Conservation (phyloP, 1,139 yeast genomes). For the Pneumocystis jirovecii region DNA sequence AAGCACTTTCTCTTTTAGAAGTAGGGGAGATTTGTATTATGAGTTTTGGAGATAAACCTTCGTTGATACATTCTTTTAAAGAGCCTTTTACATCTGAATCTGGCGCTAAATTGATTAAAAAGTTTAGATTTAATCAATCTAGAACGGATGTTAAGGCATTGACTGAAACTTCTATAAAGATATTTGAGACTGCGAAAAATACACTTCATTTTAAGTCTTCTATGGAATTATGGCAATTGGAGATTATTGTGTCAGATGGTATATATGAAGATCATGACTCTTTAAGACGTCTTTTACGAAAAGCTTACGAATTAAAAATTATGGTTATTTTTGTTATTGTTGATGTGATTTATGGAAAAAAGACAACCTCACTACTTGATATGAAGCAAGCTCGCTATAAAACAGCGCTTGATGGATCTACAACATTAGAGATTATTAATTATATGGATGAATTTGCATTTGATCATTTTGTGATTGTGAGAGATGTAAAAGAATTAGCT, state of each 20-base stretch:
- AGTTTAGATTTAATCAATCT: slow-evolving; percentile 83
- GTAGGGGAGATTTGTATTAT: slow-evolving; percentile 87
- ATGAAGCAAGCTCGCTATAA: slow-evolving; percentile 84
- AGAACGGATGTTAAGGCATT: slow-evolving; percentile 69
- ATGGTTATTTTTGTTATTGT: slow-evolving; percentile 92
- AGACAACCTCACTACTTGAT: slow-evolving; percentile 58
- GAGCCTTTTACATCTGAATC: slow-evolving; percentile 68
- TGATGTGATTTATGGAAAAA: slow-evolving; percentile 73
- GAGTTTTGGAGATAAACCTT: slow-evolving; percentile 73
- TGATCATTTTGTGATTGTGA: slow-evolving; percentile 88
- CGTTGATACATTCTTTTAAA: slow-evolving; percentile 80
- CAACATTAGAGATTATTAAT: slow-evolving; percentile 61
- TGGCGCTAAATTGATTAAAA: slow-evolving; percentile 71
- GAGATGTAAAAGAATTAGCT: slow-evolving; percentile 77
- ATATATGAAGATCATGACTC: slow-evolving; percentile 89
- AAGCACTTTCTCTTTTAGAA: slow-evolving; percentile 85
- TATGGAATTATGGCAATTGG: slow-evolving; percentile 79
- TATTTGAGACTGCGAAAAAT: slow-evolving; percentile 58
- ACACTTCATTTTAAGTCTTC: slow-evolving; percentile 14
- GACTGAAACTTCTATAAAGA: slow-evolving; percentile 52
- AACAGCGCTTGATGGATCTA: slow-evolving; percentile 53
- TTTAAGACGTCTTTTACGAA: slow-evolving; percentile 66
- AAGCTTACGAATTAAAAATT: slow-evolving; percentile 79
- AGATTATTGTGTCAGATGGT: slow-evolving; percentile 88
- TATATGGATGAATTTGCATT: slow-evolving; percentile 92